Conservation (phyloP, 2,329 filamentous ascomycete genomes). For the Fusarium lyarnte region DNA sequence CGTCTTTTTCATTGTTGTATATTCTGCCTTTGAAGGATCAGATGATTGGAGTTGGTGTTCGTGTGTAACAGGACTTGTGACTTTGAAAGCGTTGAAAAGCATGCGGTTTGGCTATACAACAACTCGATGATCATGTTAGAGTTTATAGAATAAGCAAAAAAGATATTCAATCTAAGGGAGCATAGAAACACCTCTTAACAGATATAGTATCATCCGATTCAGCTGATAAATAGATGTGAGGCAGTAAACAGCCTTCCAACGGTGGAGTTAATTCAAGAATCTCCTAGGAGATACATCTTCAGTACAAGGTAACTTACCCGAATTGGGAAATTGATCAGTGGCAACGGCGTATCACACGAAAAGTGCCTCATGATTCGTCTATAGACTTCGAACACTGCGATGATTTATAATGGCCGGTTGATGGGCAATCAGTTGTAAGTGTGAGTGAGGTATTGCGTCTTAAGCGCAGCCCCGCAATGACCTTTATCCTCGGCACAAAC, state of each 20-base stretch:
- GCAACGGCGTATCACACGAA: not conserved
- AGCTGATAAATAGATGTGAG: conserved; percentile 50
- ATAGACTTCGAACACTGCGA: not conserved
- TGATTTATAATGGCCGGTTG: not conserved
- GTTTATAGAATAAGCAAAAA: not conserved
- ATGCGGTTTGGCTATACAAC: too few relatives aligned
- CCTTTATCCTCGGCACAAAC: conserved; percentile 21
- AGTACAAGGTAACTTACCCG: conserved; percentile 26
- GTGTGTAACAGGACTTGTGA: accelerated
- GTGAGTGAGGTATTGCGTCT: conserved; percentile 3
- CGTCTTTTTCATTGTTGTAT: too few relatives aligned
- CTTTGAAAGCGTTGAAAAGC: too few relatives aligned
- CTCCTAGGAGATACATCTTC: not conserved
- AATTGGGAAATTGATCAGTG: conserved; percentile 40
- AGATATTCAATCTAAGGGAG: not conserved
- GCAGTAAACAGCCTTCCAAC: conserved; percentile 66
- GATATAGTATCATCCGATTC: conserved; percentile 66
- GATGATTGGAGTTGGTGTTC: not conserved
- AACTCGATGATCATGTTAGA: not conserved
- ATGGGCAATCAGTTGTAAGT: conserved; percentile 22
- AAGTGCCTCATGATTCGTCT: not conserved
- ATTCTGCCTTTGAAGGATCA: not conserved
- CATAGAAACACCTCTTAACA: conserved; percentile 54
- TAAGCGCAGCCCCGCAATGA: conserved; percentile 36
- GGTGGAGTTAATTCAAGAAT: not conserved